Evolutionary conservation across 495 filamentous ascomycete species (phyloP).

Genomic region (Aspergillus asperescens): DNA sequence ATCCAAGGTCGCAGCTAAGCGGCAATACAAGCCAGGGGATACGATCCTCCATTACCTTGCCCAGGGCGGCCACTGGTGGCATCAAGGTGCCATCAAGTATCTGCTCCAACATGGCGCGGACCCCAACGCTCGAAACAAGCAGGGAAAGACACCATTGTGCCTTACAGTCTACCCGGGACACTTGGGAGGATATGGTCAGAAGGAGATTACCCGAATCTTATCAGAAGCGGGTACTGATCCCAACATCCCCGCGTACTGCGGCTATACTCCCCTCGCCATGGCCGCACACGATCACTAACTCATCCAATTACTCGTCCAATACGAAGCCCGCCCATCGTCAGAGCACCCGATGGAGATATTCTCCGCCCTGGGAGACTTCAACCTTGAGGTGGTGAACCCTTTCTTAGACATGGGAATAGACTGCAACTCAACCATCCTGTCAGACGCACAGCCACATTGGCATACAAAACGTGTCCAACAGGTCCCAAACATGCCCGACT

Average conservation of each 20-base stretch:
- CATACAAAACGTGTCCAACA: constrained; percentile 13
- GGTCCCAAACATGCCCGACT: background rate
- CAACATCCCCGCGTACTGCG: constrained; percentile 26
- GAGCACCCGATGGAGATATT: constrained; percentile 22
- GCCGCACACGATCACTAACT: constrained; percentile 14
- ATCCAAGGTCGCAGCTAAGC: constrained; percentile 1
- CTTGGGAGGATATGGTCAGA: constrained; percentile 10
- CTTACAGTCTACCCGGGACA: constrained; percentile 24
- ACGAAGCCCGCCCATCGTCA: constrained; percentile 17
- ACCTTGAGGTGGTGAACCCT: constrained; percentile 6
- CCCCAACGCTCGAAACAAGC: constrained; percentile 27
- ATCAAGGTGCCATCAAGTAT: constrained; percentile 39
- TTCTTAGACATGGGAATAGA: constrained; percentile 16
- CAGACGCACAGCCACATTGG: constrained; percentile 14
- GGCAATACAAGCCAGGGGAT: constrained; percentile 18
- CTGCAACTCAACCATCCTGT: constrained; percentile 15
- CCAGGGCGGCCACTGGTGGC: constrained; percentile 40
- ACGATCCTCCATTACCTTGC: constrained; percentile 36
- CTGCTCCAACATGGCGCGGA: constrained; percentile 39
- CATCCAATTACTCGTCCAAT: constrained; percentile 13
- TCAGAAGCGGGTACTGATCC: constrained; percentile 35
- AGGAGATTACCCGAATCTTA: constrained; percentile 24
- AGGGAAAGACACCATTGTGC: constrained; percentile 38
- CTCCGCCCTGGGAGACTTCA: constrained; percentile 9
- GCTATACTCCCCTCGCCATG: constrained; percentile 16